Conservation (phyloP, 768 basidiomycete genomes). For the Agrocybe praecox region DNA sequence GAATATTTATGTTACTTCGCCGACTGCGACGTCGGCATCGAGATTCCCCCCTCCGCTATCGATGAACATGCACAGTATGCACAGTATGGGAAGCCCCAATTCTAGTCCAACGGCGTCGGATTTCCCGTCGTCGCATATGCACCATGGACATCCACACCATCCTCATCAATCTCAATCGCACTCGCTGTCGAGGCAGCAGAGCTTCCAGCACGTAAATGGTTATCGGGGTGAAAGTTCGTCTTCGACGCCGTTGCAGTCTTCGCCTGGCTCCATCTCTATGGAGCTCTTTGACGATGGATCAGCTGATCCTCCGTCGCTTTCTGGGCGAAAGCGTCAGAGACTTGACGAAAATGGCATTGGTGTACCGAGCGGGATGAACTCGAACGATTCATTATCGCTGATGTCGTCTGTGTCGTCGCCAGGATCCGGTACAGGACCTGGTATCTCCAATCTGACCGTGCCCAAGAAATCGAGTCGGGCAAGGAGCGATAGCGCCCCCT, state of each 20-base stretch:
- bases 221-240: conserved; percentile 33
- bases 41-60: conserved; percentile 47
- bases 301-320: conserved; percentile 23
- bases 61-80: conserved; percentile 48
- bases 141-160: conserved; percentile 35
- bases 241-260: conserved; percentile 39
- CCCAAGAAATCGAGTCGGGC: conserved; percentile 54
- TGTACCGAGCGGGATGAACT: conserved; percentile 22
- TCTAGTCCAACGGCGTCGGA: conserved; percentile 58
- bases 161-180: conserved; percentile 22
- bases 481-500: conserved; percentile 66
- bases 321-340: conserved; percentile 54
- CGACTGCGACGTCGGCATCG: conserved; percentile 46
- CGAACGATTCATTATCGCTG: conserved; percentile 29
- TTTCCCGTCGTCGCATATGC: conserved; percentile 34
- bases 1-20: conserved; percentile 76
- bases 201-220: conserved; percentile 51
- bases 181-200: conserved; percentile 60
- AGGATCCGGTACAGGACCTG: conserved; percentile 25
- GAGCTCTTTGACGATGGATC: conserved; percentile 45
- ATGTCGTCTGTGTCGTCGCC: conserved; percentile 37
- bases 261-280: conserved; percentile 44
- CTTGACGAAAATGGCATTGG: conserved; percentile 39
- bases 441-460: conserved; percentile 21
- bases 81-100: conserved; percentile 48